These are phyloP conservation scores for Aureobasidium mangrovei DNA, from an alignment of 2,329 filamentous ascomycete genomes.

Conservation along the genomic window DNA sequence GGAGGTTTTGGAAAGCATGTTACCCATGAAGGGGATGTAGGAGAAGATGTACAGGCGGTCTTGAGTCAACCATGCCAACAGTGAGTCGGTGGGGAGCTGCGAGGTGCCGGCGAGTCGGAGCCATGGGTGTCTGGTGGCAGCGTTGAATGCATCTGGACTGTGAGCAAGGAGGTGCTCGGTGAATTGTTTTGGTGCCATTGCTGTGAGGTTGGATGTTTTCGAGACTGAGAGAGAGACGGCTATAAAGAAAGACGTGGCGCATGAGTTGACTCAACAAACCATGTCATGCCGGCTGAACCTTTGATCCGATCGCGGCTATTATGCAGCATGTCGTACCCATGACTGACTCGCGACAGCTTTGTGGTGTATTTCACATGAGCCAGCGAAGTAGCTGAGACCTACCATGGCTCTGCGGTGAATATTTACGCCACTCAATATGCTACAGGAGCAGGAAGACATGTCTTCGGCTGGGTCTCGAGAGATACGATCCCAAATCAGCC, in stretches of 20 bases:
- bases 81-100: conserved; percentile 45
- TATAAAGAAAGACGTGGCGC: neutral
- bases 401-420: no score
- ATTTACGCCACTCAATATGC: no score
- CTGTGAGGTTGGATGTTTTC: neutral
- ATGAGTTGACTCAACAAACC: no score
- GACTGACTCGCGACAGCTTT: no score
- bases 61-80: conserved; percentile 62
- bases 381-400: no score
- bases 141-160: conserved; percentile 33
- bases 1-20: conserved; percentile 52
- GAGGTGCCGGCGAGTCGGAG: conserved; percentile 55
- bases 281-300: no score
- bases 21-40: conserved; percentile 59
- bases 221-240: neutral
- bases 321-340: no score
- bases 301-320: no score
- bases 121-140: conserved; percentile 59
- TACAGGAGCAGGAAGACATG: no score
- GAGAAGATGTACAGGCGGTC: conserved; percentile 63
- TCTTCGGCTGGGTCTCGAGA: no score
- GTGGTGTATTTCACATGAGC: no score
- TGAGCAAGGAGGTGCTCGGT: conserved; percentile 10
- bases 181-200: conserved; percentile 5
- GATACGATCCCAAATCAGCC: no score